Evolutionary conservation across 768 basidiomycete genomes (phyloP), one percentile per base, ranked within the genome.

Genomic region (Pleurotus djamor): DNA sequence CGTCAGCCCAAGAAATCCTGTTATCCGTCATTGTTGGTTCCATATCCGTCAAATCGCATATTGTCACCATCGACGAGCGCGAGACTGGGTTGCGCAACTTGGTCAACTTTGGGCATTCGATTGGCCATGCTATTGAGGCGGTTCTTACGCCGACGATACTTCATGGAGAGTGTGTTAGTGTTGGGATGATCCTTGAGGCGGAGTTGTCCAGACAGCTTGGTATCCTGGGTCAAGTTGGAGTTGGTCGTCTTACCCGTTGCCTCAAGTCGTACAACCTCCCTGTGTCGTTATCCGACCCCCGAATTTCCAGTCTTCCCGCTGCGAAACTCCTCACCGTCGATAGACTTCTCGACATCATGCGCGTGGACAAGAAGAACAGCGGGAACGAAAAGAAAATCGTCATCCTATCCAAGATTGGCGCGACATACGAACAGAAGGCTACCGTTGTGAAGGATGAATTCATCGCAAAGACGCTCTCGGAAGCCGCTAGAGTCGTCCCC

Each of bases 61-160:
- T 98, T 66, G 97, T 98, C 62, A 96, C 96, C 36, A 83, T 93
- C 65, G 97, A 99, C 76, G 94, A 96, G 72, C 92, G 90, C 68
- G 97, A 99, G 76, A 95, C 95, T 0, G 93, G 97, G 17, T 82
- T 99, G 44, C 92, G 97, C 63, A 98, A 98, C 77, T 87, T 99
- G 57, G 96, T 99, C 79, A 99, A 99, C 75, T 98, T 98, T 68
- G 97, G 97, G 1, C 97, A 99, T 73, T 94, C 91, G 45, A 96
- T 99, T 67, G 97, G 97, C 0, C 97, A 99, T 76, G 97, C 96
- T 13, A 96, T 98, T 67, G 97, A 99, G 75, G 97, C 95, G 6
- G 86, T 98, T 41, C 77, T 98, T 58, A 96, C 96, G 0, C 96
- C 96, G 16, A 83, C 88, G 13, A 90, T 98, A 62, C 85, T 99